Base-by-base conservation (phyloP, 208 protist species). In the Crithidia fasciculata region DNA sequence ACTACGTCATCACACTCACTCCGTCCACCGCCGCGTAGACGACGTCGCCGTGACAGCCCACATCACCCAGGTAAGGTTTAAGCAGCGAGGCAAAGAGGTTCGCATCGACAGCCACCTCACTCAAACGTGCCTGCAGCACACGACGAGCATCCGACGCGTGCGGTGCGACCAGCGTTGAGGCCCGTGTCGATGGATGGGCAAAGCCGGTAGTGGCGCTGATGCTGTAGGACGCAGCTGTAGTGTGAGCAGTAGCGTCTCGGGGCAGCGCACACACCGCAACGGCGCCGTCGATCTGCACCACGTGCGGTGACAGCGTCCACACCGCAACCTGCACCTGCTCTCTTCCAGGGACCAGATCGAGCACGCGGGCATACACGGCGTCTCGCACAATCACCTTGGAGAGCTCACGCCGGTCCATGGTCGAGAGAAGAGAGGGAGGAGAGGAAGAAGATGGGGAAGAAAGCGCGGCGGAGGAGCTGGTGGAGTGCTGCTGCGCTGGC, bases 351-450 rank as follows among this genome's bases (percentile, higher is more conserved):
- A 84, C 72, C 50, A 88, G 50, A 60, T 88, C 76, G 40, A 87
- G 75, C 55, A 88, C 50, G n/a, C 80, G 72, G 8, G 75, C 74
- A 19, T 74, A 88, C 19, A 87, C 68, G n/a, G 79, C 83, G 55
- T 87, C 83, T 43, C 83, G 83, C 53, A 84, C 49, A 2, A 87
- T 64, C 41, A 87, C 73, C 71, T 87, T 87, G 36, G 83, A 87
- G 19, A 87, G 57, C 79, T 87, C 83, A 2, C 83, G 83, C 65
- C 67, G 78, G 59, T 88, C 83, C 64, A 85, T 59, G n/a, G 83
- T 88, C 15, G 79, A 81, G 8, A 87, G 69, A n/a, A 74, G 71
- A 7, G 72, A 65, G 3, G 28, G 0, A 16, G 39, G 2, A 49
- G 5, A 55, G 49, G 9, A 19, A 36, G 3, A 5, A 15, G 45